These are phyloP conservation scores for Debaryomyces robertsiae DNA, from an alignment of 1,139 yeast species.

Conservation along the genomic window DNA sequence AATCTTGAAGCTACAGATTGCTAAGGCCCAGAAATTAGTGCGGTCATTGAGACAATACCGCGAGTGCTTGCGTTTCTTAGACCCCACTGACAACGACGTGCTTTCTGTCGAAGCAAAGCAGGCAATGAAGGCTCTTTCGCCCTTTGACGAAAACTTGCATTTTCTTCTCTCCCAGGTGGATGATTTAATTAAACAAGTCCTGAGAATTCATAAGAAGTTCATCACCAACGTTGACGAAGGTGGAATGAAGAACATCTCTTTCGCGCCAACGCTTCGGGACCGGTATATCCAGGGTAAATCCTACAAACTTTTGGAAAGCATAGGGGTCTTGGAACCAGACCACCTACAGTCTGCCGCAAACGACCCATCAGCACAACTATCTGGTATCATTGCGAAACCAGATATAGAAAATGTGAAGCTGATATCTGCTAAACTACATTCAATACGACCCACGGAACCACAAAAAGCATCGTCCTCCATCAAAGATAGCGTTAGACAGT, in stretches of 20 bases:
- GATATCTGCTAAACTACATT: constrained; percentile 10
- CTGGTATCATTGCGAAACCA: constrained; percentile 7
- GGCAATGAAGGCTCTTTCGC: constrained; percentile 44
- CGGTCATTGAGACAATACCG: constrained; percentile 34
- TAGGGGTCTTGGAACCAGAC: constrained; percentile 22
- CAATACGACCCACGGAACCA: not conserved
- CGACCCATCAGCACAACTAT: constrained; percentile 2
- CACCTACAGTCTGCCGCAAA: constrained; percentile 2
- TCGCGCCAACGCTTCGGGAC: constrained; percentile 31
- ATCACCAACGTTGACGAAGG: constrained; percentile 18
- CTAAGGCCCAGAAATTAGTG: constrained; percentile 39
- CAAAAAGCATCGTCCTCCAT: not conserved
- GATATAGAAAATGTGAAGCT: constrained; percentile 12
- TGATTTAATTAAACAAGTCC: constrained; percentile 41
- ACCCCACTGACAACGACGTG: constrained; percentile 19
- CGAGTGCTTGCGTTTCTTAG: constrained; percentile 32
- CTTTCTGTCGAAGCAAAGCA: constrained; percentile 30
- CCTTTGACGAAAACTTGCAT: constrained; percentile 55
- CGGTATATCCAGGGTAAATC: constrained; percentile 32
- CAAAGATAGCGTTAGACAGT: not conserved
- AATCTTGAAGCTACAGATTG: constrained; percentile 41
- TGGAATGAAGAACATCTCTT: constrained; percentile 20
- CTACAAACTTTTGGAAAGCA: constrained; percentile 24
- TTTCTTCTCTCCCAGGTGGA: constrained; percentile 47
- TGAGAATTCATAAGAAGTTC: constrained; percentile 35